Evolutionary conservation across 495 filamentous ascomycete genomes (phyloP).

Genomic region (Bryoglossum gracile): DNA sequence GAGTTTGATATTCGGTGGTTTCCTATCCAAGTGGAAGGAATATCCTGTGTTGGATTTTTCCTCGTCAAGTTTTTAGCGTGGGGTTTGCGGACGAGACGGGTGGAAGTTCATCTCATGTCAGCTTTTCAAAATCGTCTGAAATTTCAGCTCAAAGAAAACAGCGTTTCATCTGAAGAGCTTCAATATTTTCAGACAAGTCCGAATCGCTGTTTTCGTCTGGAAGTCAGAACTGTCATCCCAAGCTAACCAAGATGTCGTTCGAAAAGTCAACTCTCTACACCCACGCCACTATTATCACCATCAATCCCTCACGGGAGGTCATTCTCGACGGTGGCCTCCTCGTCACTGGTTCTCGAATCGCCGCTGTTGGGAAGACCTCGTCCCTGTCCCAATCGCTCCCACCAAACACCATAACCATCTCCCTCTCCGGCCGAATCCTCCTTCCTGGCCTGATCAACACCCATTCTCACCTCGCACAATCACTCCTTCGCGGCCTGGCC

Average conservation of each 20-base stretch:
- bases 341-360: constrained; percentile 13
- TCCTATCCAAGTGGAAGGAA: not conserved
- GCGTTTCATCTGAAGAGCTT: not conserved
- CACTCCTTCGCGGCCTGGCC: constrained; percentile 18
- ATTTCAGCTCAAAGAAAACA: not conserved
- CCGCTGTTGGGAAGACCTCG: constrained; percentile 12
- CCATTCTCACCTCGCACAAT: constrained; percentile 22
- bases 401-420: constrained; percentile 7
- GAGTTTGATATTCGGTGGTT: not conserved
- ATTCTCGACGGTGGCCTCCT: constrained; percentile 20
- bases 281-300: constrained; percentile 19
- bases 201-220: too few relatives aligned
- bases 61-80: not conserved
- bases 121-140: not conserved
- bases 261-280: constrained; percentile 18
- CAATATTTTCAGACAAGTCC: too few relatives aligned
- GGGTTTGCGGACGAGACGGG: not conserved
- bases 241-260: constrained; percentile 9
- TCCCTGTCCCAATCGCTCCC: constrained; percentile 4
- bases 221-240: not conserved
- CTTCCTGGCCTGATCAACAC: constrained; percentile 23
- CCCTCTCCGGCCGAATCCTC: constrained; percentile 16
- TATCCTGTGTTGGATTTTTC: not conserved
- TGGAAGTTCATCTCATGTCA: not conserved
- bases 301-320: constrained; percentile 19